Base-by-base conservation (phyloP, 129 eudicot genomes). In the Centella asiatica region DNA sequence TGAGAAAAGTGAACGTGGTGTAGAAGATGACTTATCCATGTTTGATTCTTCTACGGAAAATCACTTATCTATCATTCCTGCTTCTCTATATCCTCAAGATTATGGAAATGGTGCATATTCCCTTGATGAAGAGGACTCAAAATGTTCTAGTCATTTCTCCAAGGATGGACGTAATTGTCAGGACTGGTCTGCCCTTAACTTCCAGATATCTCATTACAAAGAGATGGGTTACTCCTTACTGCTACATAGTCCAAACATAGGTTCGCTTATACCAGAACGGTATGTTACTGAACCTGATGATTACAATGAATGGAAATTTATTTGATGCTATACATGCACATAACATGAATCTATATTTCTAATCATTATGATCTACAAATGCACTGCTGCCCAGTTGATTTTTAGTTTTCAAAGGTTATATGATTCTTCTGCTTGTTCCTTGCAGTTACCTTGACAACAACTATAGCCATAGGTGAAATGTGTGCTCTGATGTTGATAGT, bases 211-310 rank as follows among this genome's bases (percentile, higher is more conserved):
- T 62, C 14, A 23, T 53, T 76, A 71, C 51, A 69, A 53, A 65
- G 37, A 51, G 26, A 63, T 66, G 65, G 73, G 66, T 47, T 2
- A 53, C 42, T 20, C 85, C 25, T 61, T 73, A 60, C 72, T 72
- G 59, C 81, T 78, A 63, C 65, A 66, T 57, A 66, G 72, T 66
- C 24, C 76, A 49, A 76, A 70, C 66, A 24, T 67, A 60, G 60
- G 27, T 32, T 55, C 42, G 48, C 18, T 61, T 39, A 62, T 51
- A n/a, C 53, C 39, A 26, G 78, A 57, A 64, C 12, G 19, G 14
- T 60, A 53, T 44, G 15, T 8, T n/a, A 46, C 68, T 24, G 58
- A 60, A 27, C 63, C 29, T 29, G 73, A 72, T 33, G 62, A 67
- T 31, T 52, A 55, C 10, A 55, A 8, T 40, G 58, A 36, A 64